These are phyloP conservation scores for Amphibolis antarctica DNA, from an alignment of 106 monocot genomes.

Conservation along the genomic window DNA sequence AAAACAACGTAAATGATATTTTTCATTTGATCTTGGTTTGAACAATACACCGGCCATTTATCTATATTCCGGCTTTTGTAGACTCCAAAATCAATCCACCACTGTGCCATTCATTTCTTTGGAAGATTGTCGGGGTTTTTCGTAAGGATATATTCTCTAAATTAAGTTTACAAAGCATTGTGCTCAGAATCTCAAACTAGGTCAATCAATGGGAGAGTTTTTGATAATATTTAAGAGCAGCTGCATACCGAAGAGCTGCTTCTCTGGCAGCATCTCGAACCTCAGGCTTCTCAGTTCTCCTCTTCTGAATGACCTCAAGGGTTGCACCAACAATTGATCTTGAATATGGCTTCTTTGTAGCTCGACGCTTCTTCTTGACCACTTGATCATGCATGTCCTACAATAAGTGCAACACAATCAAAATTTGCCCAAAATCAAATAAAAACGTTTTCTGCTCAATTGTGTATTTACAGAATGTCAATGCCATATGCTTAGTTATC, in stretches of 20 bases:
- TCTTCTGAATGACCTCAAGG: conserved; percentile 25
- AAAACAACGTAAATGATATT: too few species aligned
- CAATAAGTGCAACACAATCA: not conserved
- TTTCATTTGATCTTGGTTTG: too few species aligned
- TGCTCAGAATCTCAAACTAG: not conserved
- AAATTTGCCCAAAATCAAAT: not conserved
- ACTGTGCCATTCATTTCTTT: too few species aligned
- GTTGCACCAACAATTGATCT: conserved; percentile 28
- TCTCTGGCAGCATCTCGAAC: conserved; percentile 51
- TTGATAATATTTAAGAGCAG: not conserved
- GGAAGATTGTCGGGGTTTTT: too few species aligned
- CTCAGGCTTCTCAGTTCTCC: conserved; percentile 41
- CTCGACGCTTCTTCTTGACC: conserved; percentile 43
- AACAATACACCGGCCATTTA: too few species aligned
- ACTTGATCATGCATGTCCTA: conserved; percentile 51
- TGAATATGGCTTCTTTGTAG: conserved; percentile 44
- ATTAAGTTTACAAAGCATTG: too few species aligned
- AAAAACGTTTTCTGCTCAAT: not conserved
- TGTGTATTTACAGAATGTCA: not conserved
- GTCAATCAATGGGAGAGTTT: too few species aligned
- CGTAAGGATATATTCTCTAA: too few species aligned
- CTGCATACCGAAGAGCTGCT: conserved; percentile 37
- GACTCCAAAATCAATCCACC: too few species aligned
- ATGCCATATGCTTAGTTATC: not conserved
- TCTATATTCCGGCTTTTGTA: too few species aligned